Evolutionary conservation across 2,329 filamentous ascomycete species (phyloP), one percentile per base, ranked within the genome.

Genomic region (Colletotrichum liaoningense): DNA sequence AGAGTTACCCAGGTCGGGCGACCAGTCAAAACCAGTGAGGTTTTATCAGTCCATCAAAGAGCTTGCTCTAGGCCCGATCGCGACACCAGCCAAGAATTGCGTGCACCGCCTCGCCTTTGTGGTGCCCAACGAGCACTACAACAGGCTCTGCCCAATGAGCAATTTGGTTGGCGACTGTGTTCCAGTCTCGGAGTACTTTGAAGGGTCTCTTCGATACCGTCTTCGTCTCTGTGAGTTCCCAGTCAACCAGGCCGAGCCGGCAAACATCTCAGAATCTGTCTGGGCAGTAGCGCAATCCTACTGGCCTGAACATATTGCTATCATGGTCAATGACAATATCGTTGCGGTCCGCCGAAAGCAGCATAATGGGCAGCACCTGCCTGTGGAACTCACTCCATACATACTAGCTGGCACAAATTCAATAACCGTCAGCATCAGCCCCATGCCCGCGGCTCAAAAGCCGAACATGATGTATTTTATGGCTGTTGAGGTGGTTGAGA

Each of bases 341-440:
- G 80, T 94, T 19, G 84, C 86, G 28, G 80, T 90, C 11, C 89
- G 93, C 54, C 89, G 93, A 33, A 94, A 94, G 77, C 81, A 90
- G 1, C 92, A 97, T 74, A 89, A 95, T 78, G 92, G 92, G 12
- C 94, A 92, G 76, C 94, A 97, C 77, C 81, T 95, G 9, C 92
- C 95, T 0, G 85, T 94, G 6, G 94, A 98, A 76, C 84, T 98
- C 28, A 95, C 94, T 1, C 80, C 89, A 11, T 72, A 83, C 24
- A 76, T 97, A 5, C 79, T 78, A 9, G 76, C 82, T 19, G 94
- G 94, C 0, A 78, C 80, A 6, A 97, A 98, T 77, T 80, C 78
- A 0, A 79, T 97, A 3, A 83, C 86, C 5, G 80, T 95, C 77
- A 90, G 77, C 74, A 83, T 84, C 65, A 78, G 77, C 64, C 79